phyloP scores from a whole-genome alignment of 2,329 filamentous ascomycete genomes.

The Stagonosporopsis chrysanthemi region DNA sequence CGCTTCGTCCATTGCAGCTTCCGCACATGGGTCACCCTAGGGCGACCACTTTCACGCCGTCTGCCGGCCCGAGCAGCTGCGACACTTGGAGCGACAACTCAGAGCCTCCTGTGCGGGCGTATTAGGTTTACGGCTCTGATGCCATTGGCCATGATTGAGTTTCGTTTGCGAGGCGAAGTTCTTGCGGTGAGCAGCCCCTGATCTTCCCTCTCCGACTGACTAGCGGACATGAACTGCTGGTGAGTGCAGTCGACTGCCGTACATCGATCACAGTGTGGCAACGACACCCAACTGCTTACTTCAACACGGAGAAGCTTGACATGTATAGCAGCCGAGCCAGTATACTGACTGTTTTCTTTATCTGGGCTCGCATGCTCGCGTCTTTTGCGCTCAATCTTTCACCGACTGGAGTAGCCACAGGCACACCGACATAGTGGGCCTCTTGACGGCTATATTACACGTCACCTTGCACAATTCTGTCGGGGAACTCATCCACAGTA shows the following conservation, averaged over 20 bases:
- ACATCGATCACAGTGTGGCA: conserved; percentile 15
- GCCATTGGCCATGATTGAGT: conserved; percentile 24
- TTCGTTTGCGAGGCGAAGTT: conserved; percentile 15
- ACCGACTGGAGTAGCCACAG: neutral
- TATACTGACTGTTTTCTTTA: too few species aligned
- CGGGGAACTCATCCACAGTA: neutral
- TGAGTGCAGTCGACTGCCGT: conserved; percentile 25
- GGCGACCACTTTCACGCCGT: conserved; percentile 33
- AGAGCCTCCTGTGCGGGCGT: conserved; percentile 21
- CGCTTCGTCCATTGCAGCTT: conserved; percentile 28
- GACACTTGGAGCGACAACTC: conserved; percentile 18
- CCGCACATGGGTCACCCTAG: conserved; percentile 25
- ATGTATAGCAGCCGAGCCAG: neutral
- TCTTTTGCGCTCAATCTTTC: neutral
- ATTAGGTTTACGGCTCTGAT: conserved; percentile 13
- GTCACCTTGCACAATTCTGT: conserved; percentile 21
- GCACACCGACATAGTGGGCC: conserved; percentile 9
- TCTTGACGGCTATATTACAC: conserved; percentile 9
- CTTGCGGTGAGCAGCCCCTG: conserved; percentile 35
- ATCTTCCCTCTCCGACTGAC: conserved; percentile 22
- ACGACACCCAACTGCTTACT: conserved; percentile 4
- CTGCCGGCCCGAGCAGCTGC: conserved; percentile 30
- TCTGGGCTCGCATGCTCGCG: too few species aligned
- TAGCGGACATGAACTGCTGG: conserved; percentile 32
- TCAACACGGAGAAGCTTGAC: neutral